A percentile compares a stretch with the other conserved stretches of the same genome.
phyloP scores from a whole-genome alignment of 2,329 filamentous ascomycete species.

The Sclerotinia sclerotiorum region DNA sequence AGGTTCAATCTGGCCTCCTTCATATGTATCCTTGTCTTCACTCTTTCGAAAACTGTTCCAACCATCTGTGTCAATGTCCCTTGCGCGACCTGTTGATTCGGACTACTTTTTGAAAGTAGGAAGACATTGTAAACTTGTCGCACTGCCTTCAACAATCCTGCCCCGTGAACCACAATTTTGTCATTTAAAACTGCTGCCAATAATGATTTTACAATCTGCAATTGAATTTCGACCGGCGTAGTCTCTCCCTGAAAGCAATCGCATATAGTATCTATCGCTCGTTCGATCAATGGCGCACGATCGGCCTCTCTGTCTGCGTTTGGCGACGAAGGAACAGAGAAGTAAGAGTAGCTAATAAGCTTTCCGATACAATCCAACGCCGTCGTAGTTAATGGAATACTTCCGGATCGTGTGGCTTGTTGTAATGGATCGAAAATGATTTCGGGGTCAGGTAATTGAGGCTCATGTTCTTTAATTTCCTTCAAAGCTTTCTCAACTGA shows the following conservation, averaged over 20 bases:
- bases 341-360: conserved; percentile 98
- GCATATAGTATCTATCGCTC: conserved; percentile 98
- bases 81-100: conserved; percentile 96
- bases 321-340: conserved; percentile 66
- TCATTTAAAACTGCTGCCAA: conserved; percentile 95
- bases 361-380: conserved; percentile 98
- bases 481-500: conserved; percentile 77
- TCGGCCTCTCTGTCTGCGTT: conserved; percentile 42
- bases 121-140: conserved; percentile 99
- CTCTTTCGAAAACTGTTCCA: conserved; percentile 93
- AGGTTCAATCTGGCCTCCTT: conserved; percentile 73
- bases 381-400: conserved; percentile 80
- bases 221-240: conserved; percentile 85
- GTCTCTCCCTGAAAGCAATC: conserved; percentile 98
- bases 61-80: conserved; percentile 98
- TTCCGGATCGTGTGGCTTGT: conserved; percentile 83
- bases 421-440: conserved; percentile 88
- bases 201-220: conserved; percentile 97
- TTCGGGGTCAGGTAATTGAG: conserved; percentile 82
- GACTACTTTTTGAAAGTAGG: conserved; percentile 85
- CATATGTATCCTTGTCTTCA: conserved; percentile 80
- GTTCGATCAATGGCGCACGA: conserved; percentile 80
- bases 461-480: conserved; percentile 82
- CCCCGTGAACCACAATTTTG: conserved; percentile 97
- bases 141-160: conserved; percentile 91